A percentile compares a stretch with the other conserved stretches of the same genome.
Evolutionary conservation across 1,284 basidiomycete species (phyloP).

Genomic region (Mycosarcoma mackinlayi): DNA sequence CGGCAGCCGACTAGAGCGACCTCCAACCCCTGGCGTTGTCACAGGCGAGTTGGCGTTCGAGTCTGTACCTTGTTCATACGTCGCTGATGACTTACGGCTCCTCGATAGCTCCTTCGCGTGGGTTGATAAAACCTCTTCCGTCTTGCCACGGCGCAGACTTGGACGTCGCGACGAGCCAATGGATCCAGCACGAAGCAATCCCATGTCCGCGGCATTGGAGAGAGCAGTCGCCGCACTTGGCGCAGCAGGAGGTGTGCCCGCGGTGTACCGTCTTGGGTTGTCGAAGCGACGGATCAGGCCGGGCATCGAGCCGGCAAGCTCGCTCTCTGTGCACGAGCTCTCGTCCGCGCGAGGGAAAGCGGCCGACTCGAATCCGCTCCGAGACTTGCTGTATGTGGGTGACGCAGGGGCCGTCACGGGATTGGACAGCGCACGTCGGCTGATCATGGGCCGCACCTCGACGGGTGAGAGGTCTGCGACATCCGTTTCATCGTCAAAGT

Average conservation of each 20-base stretch:
- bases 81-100: constrained; percentile 21
- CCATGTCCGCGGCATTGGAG: not conserved
- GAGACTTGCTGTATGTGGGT: constrained; percentile 34
- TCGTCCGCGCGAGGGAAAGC: constrained; percentile 47
- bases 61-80: constrained; percentile 17
- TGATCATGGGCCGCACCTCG: constrained; percentile 41
- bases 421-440: constrained; percentile 31
- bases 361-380: constrained; percentile 18
- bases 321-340: constrained; percentile 60
- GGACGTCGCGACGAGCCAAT: constrained; percentile 35
- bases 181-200: constrained; percentile 3
- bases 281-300: constrained; percentile 49
- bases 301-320: constrained; percentile 32
- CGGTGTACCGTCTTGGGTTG: constrained; percentile 29
- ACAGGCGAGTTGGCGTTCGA: constrained; percentile 19
- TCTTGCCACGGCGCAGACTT: constrained; percentile 78
- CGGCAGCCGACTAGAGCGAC: constrained; percentile 37
- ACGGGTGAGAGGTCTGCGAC: constrained; percentile 44
- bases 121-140: constrained; percentile 61
- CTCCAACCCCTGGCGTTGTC: not conserved
- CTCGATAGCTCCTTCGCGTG: constrained; percentile 30
- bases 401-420: constrained; percentile 40
- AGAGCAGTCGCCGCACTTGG: constrained; percentile 3
- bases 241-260: constrained; percentile 8
- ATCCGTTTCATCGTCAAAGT: constrained; percentile 46